A percentile compares a stretch with the other conserved stretches of the same genome.
Conservation (phyloP, 1,139 yeast genomes). For the Arxiozyma bovina region DNA sequence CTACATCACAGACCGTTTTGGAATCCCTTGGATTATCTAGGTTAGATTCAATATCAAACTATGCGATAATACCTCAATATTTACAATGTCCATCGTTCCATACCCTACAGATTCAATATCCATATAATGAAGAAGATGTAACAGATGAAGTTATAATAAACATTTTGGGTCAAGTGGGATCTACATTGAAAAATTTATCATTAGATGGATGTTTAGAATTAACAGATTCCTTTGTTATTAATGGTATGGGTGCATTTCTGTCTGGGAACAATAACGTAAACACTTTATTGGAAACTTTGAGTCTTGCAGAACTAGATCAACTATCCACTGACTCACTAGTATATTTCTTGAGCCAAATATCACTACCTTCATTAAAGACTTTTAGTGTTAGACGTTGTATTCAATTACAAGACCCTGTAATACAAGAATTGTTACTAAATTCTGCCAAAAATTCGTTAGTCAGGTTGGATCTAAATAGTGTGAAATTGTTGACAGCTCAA, state of each 20-base stretch:
- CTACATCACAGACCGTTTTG: constrained; percentile 50
- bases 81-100: constrained; percentile 39
- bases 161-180: constrained; percentile 54
- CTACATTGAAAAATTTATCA: constrained; percentile 46
- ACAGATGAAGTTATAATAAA: constrained; percentile 65
- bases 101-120: constrained; percentile 60
- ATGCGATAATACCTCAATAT: constrained; percentile 57
- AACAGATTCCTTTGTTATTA: constrained; percentile 53
- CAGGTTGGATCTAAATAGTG: constrained; percentile 62
- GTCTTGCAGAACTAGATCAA: constrained; percentile 41
- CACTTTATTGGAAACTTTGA: constrained; percentile 13
- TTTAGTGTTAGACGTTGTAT: constrained; percentile 62
- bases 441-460: constrained; percentile 53
- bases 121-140: constrained; percentile 54
- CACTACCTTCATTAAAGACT: constrained; percentile 49
- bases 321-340: constrained; percentile 59
- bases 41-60: constrained; percentile 61
- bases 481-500: constrained; percentile 46
- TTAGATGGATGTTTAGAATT: constrained; percentile 67
- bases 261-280: constrained; percentile 10
- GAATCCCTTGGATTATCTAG: constrained; percentile 48
- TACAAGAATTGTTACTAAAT: constrained; percentile 53
- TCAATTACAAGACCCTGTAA: constrained; percentile 52
- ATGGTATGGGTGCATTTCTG: constrained; percentile 48
- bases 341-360: constrained; percentile 40